Conservation (phyloP, 2,329 filamentous ascomycete genomes). For the Fusarium brachygibbosum region DNA sequence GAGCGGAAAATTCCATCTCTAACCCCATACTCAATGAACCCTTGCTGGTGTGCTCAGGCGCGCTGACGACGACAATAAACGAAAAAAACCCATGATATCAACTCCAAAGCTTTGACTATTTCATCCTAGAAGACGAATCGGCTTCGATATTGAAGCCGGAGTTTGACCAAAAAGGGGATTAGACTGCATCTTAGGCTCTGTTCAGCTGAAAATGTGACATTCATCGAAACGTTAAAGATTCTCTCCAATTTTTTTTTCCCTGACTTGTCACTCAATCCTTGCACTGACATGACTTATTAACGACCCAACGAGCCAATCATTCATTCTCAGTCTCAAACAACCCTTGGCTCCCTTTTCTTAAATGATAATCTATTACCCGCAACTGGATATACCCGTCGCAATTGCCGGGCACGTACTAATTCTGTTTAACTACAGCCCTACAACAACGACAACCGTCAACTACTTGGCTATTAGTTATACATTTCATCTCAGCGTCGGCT, state of each 20-base stretch:
- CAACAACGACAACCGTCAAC: background rate
- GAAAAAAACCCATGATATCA: conserved; percentile 16
- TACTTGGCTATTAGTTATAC: background rate
- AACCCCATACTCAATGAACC: conserved; percentile 15
- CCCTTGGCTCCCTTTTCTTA: background rate
- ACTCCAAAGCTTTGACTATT: conserved; percentile 29
- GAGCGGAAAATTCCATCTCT: conserved; percentile 8
- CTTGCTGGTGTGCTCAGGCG: conserved; percentile 5
- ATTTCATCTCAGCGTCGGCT: conserved; percentile 2
- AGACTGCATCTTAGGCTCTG: background rate
- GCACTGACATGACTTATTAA: conserved; percentile 5
- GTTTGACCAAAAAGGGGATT: conserved; percentile 21
- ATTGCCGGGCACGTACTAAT: conserved; percentile 10
- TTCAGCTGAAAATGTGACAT: conserved; percentile 13
- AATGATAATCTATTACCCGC: conserved; percentile 23
- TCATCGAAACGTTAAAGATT: conserved; percentile 10
- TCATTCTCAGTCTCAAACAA: conserved; percentile 6
- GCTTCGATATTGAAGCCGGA: conserved; percentile 22
- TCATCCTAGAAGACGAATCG: conserved; percentile 6
- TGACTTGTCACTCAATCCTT: conserved; percentile 25
- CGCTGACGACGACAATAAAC: conserved; percentile 33
- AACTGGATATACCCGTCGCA: background rate
- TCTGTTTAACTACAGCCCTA: conserved; percentile 27
- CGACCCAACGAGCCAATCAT: conserved; percentile 30
- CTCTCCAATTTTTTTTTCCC: conserved; percentile 9